phyloP scores from a whole-genome alignment of 805 yeast genomes.

The Candida railenensis region DNA sequence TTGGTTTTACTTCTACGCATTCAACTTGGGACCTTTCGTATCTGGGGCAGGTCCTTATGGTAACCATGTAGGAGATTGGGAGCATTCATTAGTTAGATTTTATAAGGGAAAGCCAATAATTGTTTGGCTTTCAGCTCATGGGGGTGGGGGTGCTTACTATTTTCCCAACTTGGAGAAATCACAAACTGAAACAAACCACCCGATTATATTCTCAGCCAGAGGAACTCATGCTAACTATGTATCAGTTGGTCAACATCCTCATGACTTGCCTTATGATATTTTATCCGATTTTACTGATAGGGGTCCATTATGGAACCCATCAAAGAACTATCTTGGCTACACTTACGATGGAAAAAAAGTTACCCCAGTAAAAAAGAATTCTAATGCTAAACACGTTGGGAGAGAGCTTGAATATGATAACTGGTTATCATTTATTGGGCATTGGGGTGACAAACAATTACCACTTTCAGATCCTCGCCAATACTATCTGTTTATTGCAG shows the following conservation, averaged over 20 bases:
- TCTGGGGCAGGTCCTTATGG: constrained; percentile 99
- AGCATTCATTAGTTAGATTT: constrained; percentile 85
- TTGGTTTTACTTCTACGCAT: constrained; percentile 95
- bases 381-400: constrained; percentile 46
- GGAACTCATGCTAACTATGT: constrained; percentile 98
- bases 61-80: constrained; percentile 98
- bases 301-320: constrained; percentile 95
- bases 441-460: constrained; percentile 87
- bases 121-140: constrained; percentile 97
- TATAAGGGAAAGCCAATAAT: constrained; percentile 75
- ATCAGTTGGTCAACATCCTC: constrained; percentile 93
- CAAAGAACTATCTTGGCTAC: constrained; percentile 77
- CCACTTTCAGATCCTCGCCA: constrained; percentile 73
- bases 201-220: constrained; percentile 84
- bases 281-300: constrained; percentile 91
- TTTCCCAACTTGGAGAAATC: constrained; percentile 74
- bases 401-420: constrained; percentile 57
- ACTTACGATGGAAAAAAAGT: constrained; percentile 63
- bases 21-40: constrained; percentile 92
- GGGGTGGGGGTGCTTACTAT: constrained; percentile 90
- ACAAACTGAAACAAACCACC: constrained; percentile 45
- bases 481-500: constrained; percentile 76
- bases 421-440: constrained; percentile 82
- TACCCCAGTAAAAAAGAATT: constrained; percentile 38
- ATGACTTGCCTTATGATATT: constrained; percentile 90